phyloP scores from a whole-genome alignment of 441 rosid species.

The Gossypium gossypioides region DNA sequence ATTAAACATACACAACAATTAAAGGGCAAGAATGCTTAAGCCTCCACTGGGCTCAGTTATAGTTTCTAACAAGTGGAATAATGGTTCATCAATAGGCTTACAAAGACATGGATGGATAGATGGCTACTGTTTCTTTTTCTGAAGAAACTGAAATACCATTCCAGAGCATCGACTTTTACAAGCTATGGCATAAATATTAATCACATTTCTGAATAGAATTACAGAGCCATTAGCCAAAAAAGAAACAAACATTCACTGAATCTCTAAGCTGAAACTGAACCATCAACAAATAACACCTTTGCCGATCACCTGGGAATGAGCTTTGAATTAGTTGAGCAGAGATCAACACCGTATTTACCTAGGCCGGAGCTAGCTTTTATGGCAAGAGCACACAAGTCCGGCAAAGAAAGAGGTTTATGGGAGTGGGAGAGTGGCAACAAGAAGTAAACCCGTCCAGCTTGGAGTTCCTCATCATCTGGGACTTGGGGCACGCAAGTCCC shows the following conservation, averaged over 20 bases:
- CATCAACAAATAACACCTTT: background rate
- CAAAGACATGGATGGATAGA: background rate
- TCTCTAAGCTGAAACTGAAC: background rate
- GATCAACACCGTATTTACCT: background rate
- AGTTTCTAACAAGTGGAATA: background rate
- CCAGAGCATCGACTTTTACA: background rate
- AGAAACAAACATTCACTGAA: background rate
- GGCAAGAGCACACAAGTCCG: slow-evolving; percentile 30
- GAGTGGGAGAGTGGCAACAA: slow-evolving; percentile 21
- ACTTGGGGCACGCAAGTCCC: slow-evolving; percentile 16
- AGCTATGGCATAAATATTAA: background rate
- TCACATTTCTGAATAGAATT: background rate
- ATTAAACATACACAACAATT: background rate
- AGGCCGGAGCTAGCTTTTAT: slow-evolving; percentile 26
- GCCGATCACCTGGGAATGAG: slow-evolving; percentile 2
- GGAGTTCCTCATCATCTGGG: slow-evolving; percentile 26
- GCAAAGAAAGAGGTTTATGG: slow-evolving; percentile 15
- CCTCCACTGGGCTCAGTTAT: background rate
- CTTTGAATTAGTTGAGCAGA: background rate
- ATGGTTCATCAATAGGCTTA: background rate
- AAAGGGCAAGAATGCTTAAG: background rate
- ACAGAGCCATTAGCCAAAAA: background rate
- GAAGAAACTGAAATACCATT: background rate
- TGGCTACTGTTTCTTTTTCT: background rate
- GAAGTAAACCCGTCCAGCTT: slow-evolving; percentile 29